Base-by-base conservation (phyloP, 768 basidiomycete genomes). In the Solioccasus polychromus region DNA sequence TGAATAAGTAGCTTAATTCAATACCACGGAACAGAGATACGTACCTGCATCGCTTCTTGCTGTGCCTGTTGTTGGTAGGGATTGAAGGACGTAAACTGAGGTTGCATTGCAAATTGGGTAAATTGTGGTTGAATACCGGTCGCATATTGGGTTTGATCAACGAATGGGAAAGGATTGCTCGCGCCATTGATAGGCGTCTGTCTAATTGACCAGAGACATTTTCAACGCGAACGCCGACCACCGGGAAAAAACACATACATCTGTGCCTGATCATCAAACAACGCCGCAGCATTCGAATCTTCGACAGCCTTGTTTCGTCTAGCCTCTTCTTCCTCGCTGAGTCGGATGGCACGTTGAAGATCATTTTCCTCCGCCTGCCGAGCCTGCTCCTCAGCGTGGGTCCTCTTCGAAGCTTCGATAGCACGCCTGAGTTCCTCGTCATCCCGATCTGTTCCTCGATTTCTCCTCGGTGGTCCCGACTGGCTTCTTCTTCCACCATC, bases 61-160 rank as follows among this genome's bases (percentile, higher is more conserved):
- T 94, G 88, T 37, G 86, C 81, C 61, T 94, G 94, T 63, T 93
- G 92, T 60, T 91, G 88, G 52, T 91, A 92, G 0, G 90, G 90
- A 65, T 98, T 98, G 76, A 92, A 97, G 1, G 88, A 83, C 8
- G 90, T 92, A 64, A 88, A 90, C 57, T 94, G 92, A 0, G 88
- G 88, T 54, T 86, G 86, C 35, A 92, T 58, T 11, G 76, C 69
- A 5, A 73, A 83, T 55, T 92, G 92, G 3, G 87, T 88, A 60
- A 76, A 83, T 55, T 92, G 92, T 2, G 88, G 78, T 48, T 81
- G 80, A 22, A 83, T 68, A 9, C 79, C 79, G 24, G 73, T 71
- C 18, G 78, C 69, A 48, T 78, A 80, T 15, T 79, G 71, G 22
- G 80, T 79, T 36, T 82, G 74, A 59, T 92, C 76, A 50, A 82